These are phyloP conservation scores for Glaciozyma antarctica DNA, from an alignment of 768 basidiomycete species.

Conservation along the genomic window DNA sequence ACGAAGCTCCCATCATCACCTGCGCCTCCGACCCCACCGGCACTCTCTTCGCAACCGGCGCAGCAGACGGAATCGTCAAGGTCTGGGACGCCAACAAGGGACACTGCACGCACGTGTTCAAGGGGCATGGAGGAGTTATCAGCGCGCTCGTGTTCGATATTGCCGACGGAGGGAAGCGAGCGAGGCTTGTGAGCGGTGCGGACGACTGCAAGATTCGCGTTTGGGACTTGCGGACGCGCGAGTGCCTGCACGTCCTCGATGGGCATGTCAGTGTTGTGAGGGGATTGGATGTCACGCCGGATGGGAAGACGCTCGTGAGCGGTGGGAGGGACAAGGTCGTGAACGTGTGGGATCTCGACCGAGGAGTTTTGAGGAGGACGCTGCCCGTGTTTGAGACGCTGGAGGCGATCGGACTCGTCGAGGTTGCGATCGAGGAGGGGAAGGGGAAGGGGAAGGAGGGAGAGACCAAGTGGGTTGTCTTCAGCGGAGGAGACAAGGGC, in stretches of 20 bases:
- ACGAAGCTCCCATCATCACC: constrained; percentile 88
- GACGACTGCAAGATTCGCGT: constrained; percentile 87
- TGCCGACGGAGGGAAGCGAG: constrained; percentile 43
- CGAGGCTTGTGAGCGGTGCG: constrained; percentile 81
- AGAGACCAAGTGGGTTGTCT: constrained; percentile 43
- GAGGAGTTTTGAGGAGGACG: constrained; percentile 44
- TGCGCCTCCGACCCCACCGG: constrained; percentile 75
- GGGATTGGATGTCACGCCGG: constrained; percentile 70
- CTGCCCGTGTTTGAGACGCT: constrained; percentile 37
- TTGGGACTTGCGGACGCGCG: constrained; percentile 71
- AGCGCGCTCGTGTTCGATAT: constrained; percentile 80
- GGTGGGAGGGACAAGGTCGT: constrained; percentile 90
- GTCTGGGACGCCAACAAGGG: constrained; percentile 86
- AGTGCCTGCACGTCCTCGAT: constrained; percentile 69
- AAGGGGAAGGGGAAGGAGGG: constrained; percentile 39
- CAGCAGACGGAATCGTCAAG: constrained; percentile 92
- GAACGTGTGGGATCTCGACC: constrained; percentile 73
- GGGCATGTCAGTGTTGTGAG: constrained; percentile 92
- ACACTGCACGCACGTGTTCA: constrained; percentile 86
- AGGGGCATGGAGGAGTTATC: constrained; percentile 95
- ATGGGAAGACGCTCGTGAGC: constrained; percentile 81
- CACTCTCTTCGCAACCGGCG: constrained; percentile 84
- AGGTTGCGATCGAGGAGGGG: constrained; percentile 32
- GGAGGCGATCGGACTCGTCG: constrained; percentile 32
- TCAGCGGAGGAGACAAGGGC: constrained; percentile 86